Evolutionary conservation across 23 red algal species (phyloP), one percentile per base, ranked within the genome.

Genomic region (Cyanidium caldarium): DNA sequence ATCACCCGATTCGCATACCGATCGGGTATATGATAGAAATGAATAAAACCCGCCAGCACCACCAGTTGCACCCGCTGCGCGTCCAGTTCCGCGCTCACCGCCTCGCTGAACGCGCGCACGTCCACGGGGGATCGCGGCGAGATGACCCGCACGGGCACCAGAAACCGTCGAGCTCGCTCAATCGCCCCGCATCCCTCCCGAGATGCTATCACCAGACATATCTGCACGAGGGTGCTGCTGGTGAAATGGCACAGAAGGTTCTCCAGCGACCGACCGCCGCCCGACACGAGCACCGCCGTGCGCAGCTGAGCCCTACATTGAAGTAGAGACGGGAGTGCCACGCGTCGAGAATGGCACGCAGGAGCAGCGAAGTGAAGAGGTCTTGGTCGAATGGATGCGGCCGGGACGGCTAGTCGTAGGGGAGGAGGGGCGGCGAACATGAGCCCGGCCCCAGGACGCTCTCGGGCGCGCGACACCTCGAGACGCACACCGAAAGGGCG

Each of bases 11-110:
- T 72, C 16, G 43, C 42, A 58, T 78, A 98, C 15, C 82, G 79
- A 15, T 45, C 14, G 13, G 92, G 92, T 28, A 98, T 98, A 37
- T 31, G 70, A 37, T 86, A 98, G 66, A 98, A 98, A 38, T 98
- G 92, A 71, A 98, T 75, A 78, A 84, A 98, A 39, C 92, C 92
- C 14, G 92, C 92, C 37, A 98, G 65, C 0, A 98, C 84, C 17
- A 89, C 82, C 16, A 98, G 72, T 26, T 81, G 75, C 1, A 87
- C 77, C 42, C 76, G 38, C 75, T 82, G 42, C 66, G 78, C 1
- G 36, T 19, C 29, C 12, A 69, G 66, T 5, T 38, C 66, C 12
- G 7, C 38, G 36, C 30, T 56, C 0, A 68, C 78, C 14, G 69
- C 43, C 21, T 78, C 68, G 37, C 71, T 44, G 76, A 75, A 87